Conservation (phyloP, 2,329 filamentous ascomycete species). For the Aspergillus sp. region DNA sequence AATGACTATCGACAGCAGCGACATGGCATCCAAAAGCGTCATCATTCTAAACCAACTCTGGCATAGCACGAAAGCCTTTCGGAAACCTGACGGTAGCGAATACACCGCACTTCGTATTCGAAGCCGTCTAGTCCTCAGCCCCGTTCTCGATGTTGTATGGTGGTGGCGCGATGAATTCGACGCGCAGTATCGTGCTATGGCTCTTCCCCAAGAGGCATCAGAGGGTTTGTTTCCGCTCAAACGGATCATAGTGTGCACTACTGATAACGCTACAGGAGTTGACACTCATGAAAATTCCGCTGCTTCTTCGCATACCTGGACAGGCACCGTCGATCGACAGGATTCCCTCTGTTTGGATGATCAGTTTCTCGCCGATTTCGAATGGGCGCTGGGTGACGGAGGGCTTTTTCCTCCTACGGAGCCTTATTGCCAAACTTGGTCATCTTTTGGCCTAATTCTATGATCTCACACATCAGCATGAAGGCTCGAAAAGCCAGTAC, state of each 20-base stretch:
- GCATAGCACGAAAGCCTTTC: constrained; percentile 37
- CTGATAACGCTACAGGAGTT: constrained; percentile 4
- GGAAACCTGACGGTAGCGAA: constrained; percentile 31
- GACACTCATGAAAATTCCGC: constrained; percentile 8
- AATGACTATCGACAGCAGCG: constrained; percentile 31
- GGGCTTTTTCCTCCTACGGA: constrained; percentile 20
- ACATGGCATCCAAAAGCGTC: constrained; percentile 27
- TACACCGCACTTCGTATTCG: constrained; percentile 32
- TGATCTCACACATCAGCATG: no score
- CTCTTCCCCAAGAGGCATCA: constrained; percentile 8
- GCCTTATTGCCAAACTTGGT: constrained; percentile 17
- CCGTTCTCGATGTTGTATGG: constrained; percentile 34
- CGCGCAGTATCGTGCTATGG: constrained; percentile 13
- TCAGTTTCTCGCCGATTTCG: constrained; percentile 33
- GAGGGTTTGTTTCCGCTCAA: constrained; percentile 10
- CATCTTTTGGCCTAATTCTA: not conserved
- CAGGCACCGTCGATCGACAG: constrained; percentile 7
- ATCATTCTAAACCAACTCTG: constrained; percentile 32
- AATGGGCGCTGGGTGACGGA: constrained; percentile 31
- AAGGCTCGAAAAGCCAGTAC: no score
- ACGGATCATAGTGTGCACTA: not conserved
- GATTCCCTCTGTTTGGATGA: constrained; percentile 27
- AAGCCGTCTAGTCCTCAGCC: constrained; percentile 31
- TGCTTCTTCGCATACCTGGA: constrained; percentile 1
- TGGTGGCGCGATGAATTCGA: constrained; percentile 41